These are phyloP conservation scores for Rhytidiadelphus loreus DNA, from an alignment of 225 moss, liverwort and hornwort genomes.

Conservation along the genomic window DNA sequence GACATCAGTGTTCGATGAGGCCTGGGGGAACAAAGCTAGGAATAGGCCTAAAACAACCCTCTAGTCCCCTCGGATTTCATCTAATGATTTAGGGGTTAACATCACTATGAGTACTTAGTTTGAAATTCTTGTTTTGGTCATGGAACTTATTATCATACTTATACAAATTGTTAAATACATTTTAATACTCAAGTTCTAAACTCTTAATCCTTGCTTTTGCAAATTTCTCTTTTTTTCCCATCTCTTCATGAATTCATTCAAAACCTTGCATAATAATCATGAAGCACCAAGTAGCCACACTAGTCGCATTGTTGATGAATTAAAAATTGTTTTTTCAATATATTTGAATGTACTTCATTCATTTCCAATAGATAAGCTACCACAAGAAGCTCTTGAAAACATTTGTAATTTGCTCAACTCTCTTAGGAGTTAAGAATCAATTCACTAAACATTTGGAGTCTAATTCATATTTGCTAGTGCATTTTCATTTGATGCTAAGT, in stretches of 20 bases:
- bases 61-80: too few species aligned
- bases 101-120: background rate
- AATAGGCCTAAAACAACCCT: too few species aligned
- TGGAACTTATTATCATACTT: background rate
- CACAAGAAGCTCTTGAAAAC: background rate
- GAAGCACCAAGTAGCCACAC: accelerated
- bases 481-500: background rate
- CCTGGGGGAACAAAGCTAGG: too few species aligned
- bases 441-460: background rate
- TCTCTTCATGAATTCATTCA: background rate
- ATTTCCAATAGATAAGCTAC: background rate
- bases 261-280: background rate
- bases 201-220: background rate
- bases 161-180: background rate
- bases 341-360: background rate
- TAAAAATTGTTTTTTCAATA: background rate
- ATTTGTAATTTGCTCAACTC: background rate
- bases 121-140: background rate
- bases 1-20: too few species aligned
- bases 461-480: background rate
- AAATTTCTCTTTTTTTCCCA: background rate
- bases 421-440: accelerated
- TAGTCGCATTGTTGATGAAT: background rate
- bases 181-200: background rate
- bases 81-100: too few species aligned